Evolutionary conservation across 2,329 filamentous ascomycete species (phyloP).

Genomic region (Xylariaceae sp.): DNA sequence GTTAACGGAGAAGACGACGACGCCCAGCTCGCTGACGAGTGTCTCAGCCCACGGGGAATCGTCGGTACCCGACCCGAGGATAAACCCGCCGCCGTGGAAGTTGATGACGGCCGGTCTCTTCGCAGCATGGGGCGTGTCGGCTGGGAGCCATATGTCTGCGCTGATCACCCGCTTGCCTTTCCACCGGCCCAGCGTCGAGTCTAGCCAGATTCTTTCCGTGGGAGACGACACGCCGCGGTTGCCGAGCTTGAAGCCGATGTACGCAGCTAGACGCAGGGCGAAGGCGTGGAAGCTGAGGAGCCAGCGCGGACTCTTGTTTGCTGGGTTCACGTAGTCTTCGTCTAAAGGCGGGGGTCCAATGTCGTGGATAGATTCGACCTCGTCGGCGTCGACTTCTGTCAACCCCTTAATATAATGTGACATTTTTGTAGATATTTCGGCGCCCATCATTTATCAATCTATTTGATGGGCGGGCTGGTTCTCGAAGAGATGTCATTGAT

Average conservation of each 20-base stretch:
- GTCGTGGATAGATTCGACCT: conserved; percentile 16
- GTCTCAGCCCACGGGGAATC: conserved; percentile 54
- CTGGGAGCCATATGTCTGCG: conserved; percentile 23
- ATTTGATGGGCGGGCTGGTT: conserved; percentile 10
- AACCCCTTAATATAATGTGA: conserved; percentile 4
- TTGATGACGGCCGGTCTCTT: conserved; percentile 52
- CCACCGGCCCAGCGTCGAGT: conserved; percentile 25
- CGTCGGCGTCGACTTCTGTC: conserved; percentile 8
- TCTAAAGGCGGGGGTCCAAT: conserved; percentile 22
- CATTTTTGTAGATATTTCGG: conserved; percentile 4
- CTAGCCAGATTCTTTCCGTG: conserved; percentile 24
- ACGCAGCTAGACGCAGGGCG: conserved; percentile 21
- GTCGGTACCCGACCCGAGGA: conserved; percentile 56
- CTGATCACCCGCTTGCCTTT: conserved; percentile 23
- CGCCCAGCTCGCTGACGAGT: conserved; percentile 46
- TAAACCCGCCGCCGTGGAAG: conserved; percentile 63
- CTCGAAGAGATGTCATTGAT: conserved; percentile 7
- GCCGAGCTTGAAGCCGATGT: conserved; percentile 22
- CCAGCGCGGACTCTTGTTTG: conserved; percentile 25
- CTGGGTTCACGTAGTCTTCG: conserved; percentile 24
- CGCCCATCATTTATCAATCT: conserved; percentile 3
- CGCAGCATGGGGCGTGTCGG: not conserved
- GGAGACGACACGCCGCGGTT: conserved; percentile 17
- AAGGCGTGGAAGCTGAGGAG: conserved; percentile 25
- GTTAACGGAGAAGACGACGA: conserved; percentile 58